Evolutionary conservation across 306 rosid genomes (phyloP).

Genomic region (Vicia faba): DNA sequence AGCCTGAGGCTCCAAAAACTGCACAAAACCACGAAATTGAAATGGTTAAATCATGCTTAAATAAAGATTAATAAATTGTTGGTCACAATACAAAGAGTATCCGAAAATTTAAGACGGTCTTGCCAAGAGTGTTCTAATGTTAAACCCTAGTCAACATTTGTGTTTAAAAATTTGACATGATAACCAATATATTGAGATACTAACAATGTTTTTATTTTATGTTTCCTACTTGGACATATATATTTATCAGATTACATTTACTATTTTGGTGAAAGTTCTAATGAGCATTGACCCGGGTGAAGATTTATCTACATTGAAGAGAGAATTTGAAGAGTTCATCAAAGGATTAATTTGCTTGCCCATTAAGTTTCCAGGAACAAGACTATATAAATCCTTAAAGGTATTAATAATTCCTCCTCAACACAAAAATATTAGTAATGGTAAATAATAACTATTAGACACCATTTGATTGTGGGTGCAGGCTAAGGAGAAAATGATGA

Average conservation of each 20-base stretch:
- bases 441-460: too few species aligned
- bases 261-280: conserved; percentile 68
- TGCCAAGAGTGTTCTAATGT: too few species aligned
- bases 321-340: conserved; percentile 78
- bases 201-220: not conserved
- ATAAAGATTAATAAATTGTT: too few species aligned
- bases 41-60: too few species aligned
- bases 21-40: too few species aligned
- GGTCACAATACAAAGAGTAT: too few species aligned
- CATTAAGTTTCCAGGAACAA: conserved; percentile 81
- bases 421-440: not conserved
- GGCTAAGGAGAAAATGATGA: conserved; percentile 81
- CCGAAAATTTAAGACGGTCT: too few species aligned
- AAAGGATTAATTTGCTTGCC: conserved; percentile 91
- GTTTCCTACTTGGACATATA: not conserved
- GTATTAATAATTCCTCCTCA: conserved; percentile 30
- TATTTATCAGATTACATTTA: conserved; percentile 67
- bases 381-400: conserved; percentile 86
- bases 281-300: conserved; percentile 81
- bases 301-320: conserved; percentile 53
- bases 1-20: too few species aligned
- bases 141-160: too few species aligned
- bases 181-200: not conserved
- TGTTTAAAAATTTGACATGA: too few species aligned
- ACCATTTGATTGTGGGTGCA: conserved; percentile 45